Evolutionary conservation across 306 rosid species (phyloP).

Genomic region (Acmispon strigosus): DNA sequence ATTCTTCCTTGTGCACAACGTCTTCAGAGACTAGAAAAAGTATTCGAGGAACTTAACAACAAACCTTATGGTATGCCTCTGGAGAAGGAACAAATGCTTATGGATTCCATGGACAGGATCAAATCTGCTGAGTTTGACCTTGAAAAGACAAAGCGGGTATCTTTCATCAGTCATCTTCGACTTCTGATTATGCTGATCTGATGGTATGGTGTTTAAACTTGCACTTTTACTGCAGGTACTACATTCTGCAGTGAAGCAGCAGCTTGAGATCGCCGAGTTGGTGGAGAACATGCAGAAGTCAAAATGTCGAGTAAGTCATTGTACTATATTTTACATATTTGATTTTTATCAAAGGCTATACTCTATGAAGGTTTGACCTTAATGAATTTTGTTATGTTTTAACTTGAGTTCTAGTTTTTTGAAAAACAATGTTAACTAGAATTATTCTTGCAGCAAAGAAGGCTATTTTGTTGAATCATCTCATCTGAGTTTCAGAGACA

Average conservation of each 20-base stretch:
- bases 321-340: background rate
- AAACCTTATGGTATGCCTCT: constrained; percentile 74
- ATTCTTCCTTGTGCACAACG: constrained; percentile 67
- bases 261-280: constrained; percentile 65
- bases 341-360: background rate
- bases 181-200: background rate
- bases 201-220: background rate
- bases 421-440: background rate
- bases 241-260: constrained; percentile 65
- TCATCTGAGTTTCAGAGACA: background rate
- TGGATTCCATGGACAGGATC: constrained; percentile 84
- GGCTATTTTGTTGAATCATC: constrained; percentile 21
- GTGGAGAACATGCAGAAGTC: constrained; percentile 65
- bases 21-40: constrained; percentile 68
- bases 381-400: background rate
- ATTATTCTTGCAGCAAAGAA: constrained; percentile 46
- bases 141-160: constrained; percentile 86
- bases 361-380: background rate
- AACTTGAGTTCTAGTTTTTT: background rate
- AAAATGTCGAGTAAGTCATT: constrained; percentile 51
- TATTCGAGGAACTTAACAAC: constrained; percentile 51
- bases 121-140: constrained; percentile 85
- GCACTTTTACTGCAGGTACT: constrained; percentile 45
- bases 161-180: background rate
- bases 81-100: constrained; percentile 78